These are phyloP conservation scores for Candida lessepsii DNA, from an alignment of 805 yeast species.

Conservation along the genomic window DNA sequence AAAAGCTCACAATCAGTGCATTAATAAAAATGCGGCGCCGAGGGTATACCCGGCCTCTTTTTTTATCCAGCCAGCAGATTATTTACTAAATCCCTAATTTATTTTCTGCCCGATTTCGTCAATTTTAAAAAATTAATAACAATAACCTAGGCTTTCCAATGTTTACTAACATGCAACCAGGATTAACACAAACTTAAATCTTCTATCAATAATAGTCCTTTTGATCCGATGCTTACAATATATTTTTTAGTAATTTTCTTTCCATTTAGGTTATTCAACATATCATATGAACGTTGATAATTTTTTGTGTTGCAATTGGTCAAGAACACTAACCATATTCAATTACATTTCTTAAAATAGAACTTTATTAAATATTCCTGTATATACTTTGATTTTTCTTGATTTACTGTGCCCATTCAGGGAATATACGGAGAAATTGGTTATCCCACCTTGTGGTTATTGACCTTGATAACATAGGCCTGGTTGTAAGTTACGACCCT, in stretches of 20 bases:
- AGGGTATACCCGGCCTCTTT: not conserved
- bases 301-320: slow-evolving; percentile 1
- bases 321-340: not conserved
- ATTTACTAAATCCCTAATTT: slow-evolving; percentile 3
- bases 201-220: too few relatives aligned
- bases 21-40: not conserved
- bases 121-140: not conserved
- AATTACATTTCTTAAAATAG: slow-evolving; percentile 8
- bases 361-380: slow-evolving; percentile 1
- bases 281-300: slow-evolving; percentile 2
- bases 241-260: too few relatives aligned
- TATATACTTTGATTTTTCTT: not conserved
- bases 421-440: too few relatives aligned
- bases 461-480: too few relatives aligned
- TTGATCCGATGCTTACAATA: too few relatives aligned
- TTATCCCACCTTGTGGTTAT: too few relatives aligned
- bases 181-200: too few relatives aligned
- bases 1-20: not conserved
- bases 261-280: slow-evolving; percentile 1
- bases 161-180: not conserved
- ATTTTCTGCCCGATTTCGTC: not conserved
- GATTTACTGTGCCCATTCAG: not conserved
- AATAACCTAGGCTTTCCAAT: not conserved
- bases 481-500: too few relatives aligned
- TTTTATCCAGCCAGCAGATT: slow-evolving; percentile 5